phyloP scores from a whole-genome alignment of 2,329 filamentous ascomycete species.

The Ophiostoma himal-ulmi region DNA sequence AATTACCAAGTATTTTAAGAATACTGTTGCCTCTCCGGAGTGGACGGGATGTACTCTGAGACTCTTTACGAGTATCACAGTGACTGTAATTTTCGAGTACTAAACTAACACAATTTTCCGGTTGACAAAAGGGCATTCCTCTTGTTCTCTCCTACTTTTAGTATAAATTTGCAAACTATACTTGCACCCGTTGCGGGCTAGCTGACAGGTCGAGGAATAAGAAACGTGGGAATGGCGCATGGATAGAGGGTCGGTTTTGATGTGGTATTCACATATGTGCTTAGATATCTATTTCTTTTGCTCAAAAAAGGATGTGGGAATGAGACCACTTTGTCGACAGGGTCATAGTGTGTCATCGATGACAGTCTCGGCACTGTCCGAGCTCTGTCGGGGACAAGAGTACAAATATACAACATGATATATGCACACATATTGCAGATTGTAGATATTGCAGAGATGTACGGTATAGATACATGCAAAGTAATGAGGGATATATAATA shows the following conservation, averaged over 20 bases:
- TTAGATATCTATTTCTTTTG: background rate
- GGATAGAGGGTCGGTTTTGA: background rate
- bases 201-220: background rate
- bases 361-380: background rate
- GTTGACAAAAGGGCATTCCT: background rate
- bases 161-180: background rate
- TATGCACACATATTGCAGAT: background rate
- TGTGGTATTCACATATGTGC: background rate
- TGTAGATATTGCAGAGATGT: background rate
- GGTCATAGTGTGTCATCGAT: background rate
- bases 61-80: background rate
- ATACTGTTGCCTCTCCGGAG: background rate
- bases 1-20: too few relatives aligned
- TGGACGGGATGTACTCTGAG: background rate
- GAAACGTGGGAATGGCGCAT: constrained; percentile 5
- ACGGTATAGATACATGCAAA: background rate
- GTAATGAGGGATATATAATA: background rate
- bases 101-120: background rate
- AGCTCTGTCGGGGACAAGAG: background rate
- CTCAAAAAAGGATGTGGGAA: background rate
- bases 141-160: background rate
- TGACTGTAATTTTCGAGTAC: background rate
- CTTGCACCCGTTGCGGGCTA: background rate
- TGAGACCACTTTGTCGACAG: background rate
- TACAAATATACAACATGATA: background rate